phyloP scores from a whole-genome alignment of 345 rosid species.

The Eucalyptus regnans region DNA sequence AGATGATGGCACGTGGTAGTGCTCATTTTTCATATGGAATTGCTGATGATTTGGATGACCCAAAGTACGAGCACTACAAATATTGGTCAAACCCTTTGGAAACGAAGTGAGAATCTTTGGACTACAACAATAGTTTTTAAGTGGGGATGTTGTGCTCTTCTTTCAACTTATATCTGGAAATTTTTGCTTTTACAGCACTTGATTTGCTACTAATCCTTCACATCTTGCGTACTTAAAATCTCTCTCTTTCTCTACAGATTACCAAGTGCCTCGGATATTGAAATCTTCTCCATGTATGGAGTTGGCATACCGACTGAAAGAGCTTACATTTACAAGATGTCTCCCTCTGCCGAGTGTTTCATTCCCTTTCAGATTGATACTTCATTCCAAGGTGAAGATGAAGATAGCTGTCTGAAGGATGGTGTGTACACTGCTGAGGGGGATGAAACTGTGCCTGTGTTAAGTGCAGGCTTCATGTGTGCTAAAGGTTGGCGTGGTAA shows the following conservation, averaged over 20 bases:
- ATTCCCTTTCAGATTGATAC: constrained; percentile 89
- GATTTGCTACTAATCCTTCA: background rate
- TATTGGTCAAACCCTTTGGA: constrained; percentile 97
- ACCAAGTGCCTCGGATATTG: constrained; percentile 92
- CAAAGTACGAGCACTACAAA: constrained; percentile 62
- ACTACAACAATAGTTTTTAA: background rate
- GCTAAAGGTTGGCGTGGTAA: constrained; percentile 97
- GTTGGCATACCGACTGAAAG: constrained; percentile 95
- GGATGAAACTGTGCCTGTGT: constrained; percentile 85
- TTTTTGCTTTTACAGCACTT: background rate
- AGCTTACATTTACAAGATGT: constrained; percentile 66
- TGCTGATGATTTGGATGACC: constrained; percentile 91
- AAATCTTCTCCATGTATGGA: constrained; percentile 80
- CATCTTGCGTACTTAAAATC: background rate
- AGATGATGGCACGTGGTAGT: constrained; percentile 83
- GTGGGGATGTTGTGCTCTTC: background rate
- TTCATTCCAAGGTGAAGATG: constrained; percentile 47
- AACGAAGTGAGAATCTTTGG: constrained; percentile 48
- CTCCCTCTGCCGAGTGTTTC: constrained; percentile 60
- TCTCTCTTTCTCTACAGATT: constrained; percentile 38
- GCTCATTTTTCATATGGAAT: constrained; percentile 89
- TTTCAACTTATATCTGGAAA: background rate
- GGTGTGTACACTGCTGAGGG: constrained; percentile 87
- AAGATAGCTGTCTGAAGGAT: constrained; percentile 58
- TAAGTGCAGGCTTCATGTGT: constrained; percentile 90